Base-by-base conservation (phyloP, 2,329 filamentous ascomycete genomes). In the Fusarium sp. region DNA sequence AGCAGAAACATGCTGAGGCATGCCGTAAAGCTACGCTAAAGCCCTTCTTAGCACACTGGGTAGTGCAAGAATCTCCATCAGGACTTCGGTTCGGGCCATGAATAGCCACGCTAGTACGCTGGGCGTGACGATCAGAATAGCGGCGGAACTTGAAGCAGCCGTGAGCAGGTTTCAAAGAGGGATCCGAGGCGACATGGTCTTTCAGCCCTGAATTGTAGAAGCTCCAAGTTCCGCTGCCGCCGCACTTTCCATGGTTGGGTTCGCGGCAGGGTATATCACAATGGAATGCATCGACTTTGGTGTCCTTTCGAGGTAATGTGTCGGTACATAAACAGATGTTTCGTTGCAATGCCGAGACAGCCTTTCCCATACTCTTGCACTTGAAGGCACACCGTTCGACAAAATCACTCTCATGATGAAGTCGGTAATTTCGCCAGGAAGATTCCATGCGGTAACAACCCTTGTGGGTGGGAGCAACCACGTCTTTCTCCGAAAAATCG, bases 81-180 rank as follows among this genome's bases (percentile, higher is more conserved):
- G 9, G 26, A 7, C 16, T 26, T 49, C 3, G 15, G 13, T 31
- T 23, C 9, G 31, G 16, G 4, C 33, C 26, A 2, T 8, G 23
- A 7, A 44, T 28, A 0, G 23, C 6, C 3, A 51, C 34, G 1
- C 28, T 40, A 4, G 18, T 15, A 12, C 37, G 36, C 16, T 42
- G 38, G 9, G 15, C 26, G 36, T 20, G 36, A 15, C 26, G 16
- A 2, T 23, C 26, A 31, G 36, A 34, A 12, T 34, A 31, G 13
- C 18, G 28, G 13, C 16, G n/a, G 10, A 56, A 28, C 2, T 1
- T 33, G 12, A 63, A 63, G 13, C 60, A 63, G n/a, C 57, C 60
- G 2, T 51, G 34, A 6, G 47, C 4, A 28, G 12, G 8, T 20
- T 20, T 38, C n/a, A n/a, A 11, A 6, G 4, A 11, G 23, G n/a